Evolutionary conservation across 495 filamentous ascomycete genomes (phyloP), one percentile per base, ranked within the genome.

Genomic region (Daldinia loculata): DNA sequence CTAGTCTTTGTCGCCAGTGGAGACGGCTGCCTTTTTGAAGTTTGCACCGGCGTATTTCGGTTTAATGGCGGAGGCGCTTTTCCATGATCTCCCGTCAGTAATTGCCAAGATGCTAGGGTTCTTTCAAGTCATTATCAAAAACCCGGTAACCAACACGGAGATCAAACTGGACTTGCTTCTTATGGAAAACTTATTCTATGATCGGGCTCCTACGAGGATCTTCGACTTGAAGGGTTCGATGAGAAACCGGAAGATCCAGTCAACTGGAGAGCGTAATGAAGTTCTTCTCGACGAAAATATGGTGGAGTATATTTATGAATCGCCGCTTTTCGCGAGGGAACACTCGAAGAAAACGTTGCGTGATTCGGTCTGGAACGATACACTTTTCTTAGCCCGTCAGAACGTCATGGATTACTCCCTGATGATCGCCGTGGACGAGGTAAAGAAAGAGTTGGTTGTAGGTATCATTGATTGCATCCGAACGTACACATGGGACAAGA

Each of bases 21-120:
- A 99, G 80, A 95, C 95, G 4, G 88, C 93, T 38, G 93, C 96
- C 0, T 99, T 99, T 80, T 85, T 98, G 62, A 90, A 90, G 70
- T 98, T 98, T 72, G 96, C 96, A 0, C 95, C 94, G 0, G 92
- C 93, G 8, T 99, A 99, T 80, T 99, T 99, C 78, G 91, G 92
- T 68, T 93, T 98, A 74, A 97, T 98, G 93, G 91, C 93, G 14
- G 91, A 98, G 76, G 93, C 93, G 0, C 86, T 99, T 26, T 99
- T 98, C 81, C 94, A 97, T 71, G 95, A 98, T 71, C 84, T 99
- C 6, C 95, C 95, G 2, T 95, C 94, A 9, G 96, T 97, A 15
- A 98, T 99, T 72, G 95, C 95, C 11, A 99, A 99, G 82, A 98
- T 99, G 96, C 88, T 98, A 52, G 95, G 95, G 2, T 97, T 99